Conservation (phyloP, 352 stramenopile species). For the Pythium volutum region DNA sequence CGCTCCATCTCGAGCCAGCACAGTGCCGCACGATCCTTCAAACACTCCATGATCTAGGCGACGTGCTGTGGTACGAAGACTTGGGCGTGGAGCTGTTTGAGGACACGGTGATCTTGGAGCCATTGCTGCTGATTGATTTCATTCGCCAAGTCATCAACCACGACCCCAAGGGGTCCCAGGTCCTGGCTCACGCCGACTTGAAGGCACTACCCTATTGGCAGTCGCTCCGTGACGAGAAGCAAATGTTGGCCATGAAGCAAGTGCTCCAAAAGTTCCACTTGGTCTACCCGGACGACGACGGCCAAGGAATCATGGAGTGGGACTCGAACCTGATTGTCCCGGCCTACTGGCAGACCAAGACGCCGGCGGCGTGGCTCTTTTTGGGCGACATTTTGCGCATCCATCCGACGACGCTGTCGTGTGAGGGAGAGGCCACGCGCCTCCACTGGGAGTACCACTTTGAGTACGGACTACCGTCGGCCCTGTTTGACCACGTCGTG, state of each 20-base stretch:
- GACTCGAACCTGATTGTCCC: constrained; percentile 5
- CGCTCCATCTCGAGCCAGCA: background rate
- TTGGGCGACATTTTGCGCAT: background rate
- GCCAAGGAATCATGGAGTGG: background rate
- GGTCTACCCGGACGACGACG: background rate
- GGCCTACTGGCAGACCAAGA: background rate
- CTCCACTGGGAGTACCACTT: constrained; percentile 17
- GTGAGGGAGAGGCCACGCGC: constrained; percentile 1
- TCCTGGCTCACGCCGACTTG: background rate
- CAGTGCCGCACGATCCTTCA: constrained; percentile 4
- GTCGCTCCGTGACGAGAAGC: background rate
- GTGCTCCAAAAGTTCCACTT: background rate
- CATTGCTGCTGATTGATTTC: constrained; percentile 15
- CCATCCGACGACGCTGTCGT: background rate
- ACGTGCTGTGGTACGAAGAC: constrained; percentile 18
- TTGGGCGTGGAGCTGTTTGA: constrained; percentile 2
- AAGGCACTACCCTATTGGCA: background rate
- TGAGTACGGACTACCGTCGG: background rate
- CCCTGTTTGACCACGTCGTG: constrained; percentile 15
- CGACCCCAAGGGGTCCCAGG: background rate
- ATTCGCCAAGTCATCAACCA: constrained; percentile 15
- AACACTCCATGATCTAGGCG: constrained; percentile 18
- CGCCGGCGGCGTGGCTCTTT: background rate
- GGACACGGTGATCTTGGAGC: constrained; percentile 6
- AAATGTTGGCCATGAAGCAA: constrained; percentile 22